A percentile compares a stretch with the other conserved stretches of the same genome.
Evolutionary conservation across 352 stramenopile species (phyloP).

Genomic region (Phytophthora pinifolia): DNA sequence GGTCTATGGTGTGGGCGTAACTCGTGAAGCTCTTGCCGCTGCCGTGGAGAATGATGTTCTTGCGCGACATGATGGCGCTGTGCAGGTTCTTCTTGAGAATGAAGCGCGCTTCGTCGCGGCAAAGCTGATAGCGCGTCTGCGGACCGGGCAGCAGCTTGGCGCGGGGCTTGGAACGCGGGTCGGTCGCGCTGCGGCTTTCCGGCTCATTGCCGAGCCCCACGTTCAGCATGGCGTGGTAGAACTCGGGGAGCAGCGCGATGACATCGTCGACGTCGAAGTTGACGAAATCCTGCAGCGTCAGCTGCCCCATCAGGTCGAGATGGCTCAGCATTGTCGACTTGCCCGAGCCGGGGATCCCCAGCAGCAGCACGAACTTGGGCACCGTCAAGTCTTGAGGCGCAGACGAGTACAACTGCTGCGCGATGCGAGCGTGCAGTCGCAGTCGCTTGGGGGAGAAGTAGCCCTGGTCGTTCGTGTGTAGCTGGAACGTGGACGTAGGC

Average conservation of each 20-base stretch:
- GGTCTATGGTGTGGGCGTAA: conserved; percentile 62
- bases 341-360: conserved; percentile 65
- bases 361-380: conserved; percentile 69
- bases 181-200: conserved; percentile 28
- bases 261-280: conserved; percentile 85
- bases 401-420: conserved; percentile 65
- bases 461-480: conserved; percentile 59
- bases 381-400: conserved; percentile 50
- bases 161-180: conserved; percentile 10
- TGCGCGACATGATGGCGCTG: conserved; percentile 72
- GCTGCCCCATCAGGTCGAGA: conserved; percentile 63
- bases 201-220: conserved; percentile 70
- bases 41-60: conserved; percentile 82
- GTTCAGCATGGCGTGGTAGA: conserved; percentile 84
- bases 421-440: conserved; percentile 69
- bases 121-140: conserved; percentile 76
- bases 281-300: conserved; percentile 76
- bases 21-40: conserved; percentile 73
- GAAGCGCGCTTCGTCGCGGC: conserved; percentile 76
- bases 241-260: conserved; percentile 76
- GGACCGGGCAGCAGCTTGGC: conserved; percentile 42
- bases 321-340: conserved; percentile 81
- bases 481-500: conserved; percentile 55
- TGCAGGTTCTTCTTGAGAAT: conserved; percentile 84
- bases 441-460: conserved; percentile 66